Percentiles rank a stretch among this genome's conserved stretches.
Evolutionary conservation across 2,329 filamentous ascomycete species (phyloP).

Genomic region (Penicillium rolfsii): DNA sequence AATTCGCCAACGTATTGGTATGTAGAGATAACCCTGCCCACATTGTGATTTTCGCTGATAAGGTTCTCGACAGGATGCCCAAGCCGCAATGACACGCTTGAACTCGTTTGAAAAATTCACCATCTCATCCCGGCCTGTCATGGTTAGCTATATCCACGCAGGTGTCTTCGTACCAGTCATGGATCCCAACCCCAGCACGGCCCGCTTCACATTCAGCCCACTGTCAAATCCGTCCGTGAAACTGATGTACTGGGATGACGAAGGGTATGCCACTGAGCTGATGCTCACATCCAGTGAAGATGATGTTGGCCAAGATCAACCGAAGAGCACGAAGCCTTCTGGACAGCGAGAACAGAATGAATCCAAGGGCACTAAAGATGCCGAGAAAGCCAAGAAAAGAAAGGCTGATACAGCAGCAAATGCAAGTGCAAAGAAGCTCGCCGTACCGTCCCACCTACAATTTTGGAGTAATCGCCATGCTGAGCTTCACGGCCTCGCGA

Average conservation of each 20-base stretch:
- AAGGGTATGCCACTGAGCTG: slow-evolving; percentile 70
- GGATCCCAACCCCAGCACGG: slow-evolving; percentile 60
- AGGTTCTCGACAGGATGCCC: slow-evolving; percentile 59
- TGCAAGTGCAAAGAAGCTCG: slow-evolving; percentile 48
- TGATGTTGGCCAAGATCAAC: slow-evolving; percentile 30
- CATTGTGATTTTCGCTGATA: slow-evolving; percentile 9
- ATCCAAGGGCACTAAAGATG: slow-evolving; percentile 43
- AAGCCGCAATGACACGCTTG: slow-evolving; percentile 72
- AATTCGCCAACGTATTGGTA: slow-evolving; percentile 72
- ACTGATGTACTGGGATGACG: slow-evolving; percentile 76
- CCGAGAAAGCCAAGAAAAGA: slow-evolving; percentile 51
- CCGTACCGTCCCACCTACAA: slow-evolving; percentile 67
- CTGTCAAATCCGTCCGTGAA: slow-evolving; percentile 69
- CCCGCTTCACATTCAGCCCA: slow-evolving; percentile 69
- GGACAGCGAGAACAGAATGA: slow-evolving; percentile 28
- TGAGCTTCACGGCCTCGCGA: slow-evolving; percentile 62
- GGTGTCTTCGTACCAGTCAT: slow-evolving; percentile 80
- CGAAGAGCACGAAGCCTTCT: slow-evolving; percentile 28
- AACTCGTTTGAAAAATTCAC: slow-evolving; percentile 74
- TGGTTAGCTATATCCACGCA: slow-evolving; percentile 76
- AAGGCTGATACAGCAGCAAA: slow-evolving; percentile 49
- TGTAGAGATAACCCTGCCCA: neutral
- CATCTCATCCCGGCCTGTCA: slow-evolving; percentile 72
- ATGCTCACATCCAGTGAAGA: slow-evolving; percentile 60
- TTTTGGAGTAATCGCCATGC: slow-evolving; percentile 73